Base-by-base conservation (phyloP, 139 green algal species). In the Volvox reticuliferus region DNA sequence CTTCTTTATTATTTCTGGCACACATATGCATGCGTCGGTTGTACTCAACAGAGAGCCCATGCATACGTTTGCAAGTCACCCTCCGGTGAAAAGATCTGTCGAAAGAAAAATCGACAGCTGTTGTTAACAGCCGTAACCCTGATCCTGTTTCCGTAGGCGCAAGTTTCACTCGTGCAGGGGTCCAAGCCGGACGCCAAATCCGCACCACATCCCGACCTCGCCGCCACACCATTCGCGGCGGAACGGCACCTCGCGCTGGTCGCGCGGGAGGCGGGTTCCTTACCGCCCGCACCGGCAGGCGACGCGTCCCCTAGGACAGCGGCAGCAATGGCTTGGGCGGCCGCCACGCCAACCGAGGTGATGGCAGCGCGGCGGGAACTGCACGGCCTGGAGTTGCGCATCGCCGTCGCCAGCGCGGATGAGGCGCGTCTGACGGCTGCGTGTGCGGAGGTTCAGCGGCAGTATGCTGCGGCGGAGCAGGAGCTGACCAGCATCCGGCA, bases 391-490 rank as follows among this genome's bases (percentile, higher is more conserved):
- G 44, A 89, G 82, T 33, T 85, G 61, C 69, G 68, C 1, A 77
- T 63, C 22, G 73, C 85, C 2, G 44, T 88, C 55, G 44, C 85
- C 28, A 33, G 26, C 24, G 68, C 88, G 0, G 88, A 92, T 9
- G 80, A 92, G 44, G 88, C 79, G 24, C 80, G 88, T 2, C 16
- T 82, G 44, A 62, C 68, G 19, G 79, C 88, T 12, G 55, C 79
- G 1, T 92, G 68, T 44, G 33, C 44, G 1, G 79, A 89, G 80
- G 35, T 89, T 28, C 71, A 65, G 35, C 89, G 85, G 36, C 88
- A 91, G 65, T 67, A 83, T 37, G 86, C n/a, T 1, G 50, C n/a
- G 20, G 86, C 50, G 20, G 86, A 90, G 73, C 86, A 83, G 16
- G 86, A 90, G 14, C 24, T 90, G 19, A 17, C 30, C 1, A 2